A percentile compares a stretch with the other conserved stretches of the same genome.
phyloP scores from a whole-genome alignment of 345 rosid species.

The Crucihimalaya himalaica region DNA sequence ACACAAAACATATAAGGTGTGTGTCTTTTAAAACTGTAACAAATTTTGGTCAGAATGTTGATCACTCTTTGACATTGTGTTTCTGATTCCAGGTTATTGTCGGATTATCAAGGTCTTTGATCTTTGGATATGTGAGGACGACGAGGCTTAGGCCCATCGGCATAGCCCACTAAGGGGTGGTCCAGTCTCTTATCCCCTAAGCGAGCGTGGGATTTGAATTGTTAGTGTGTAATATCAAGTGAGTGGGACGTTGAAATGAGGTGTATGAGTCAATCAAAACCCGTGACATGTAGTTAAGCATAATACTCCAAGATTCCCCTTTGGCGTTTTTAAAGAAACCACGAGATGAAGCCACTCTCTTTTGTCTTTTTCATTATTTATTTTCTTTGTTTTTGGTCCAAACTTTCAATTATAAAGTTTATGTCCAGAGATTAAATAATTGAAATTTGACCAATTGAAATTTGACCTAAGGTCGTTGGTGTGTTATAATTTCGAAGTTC shows the following conservation, averaged over 20 bases:
- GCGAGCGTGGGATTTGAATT: slow-evolving; percentile 19
- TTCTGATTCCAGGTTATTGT: slow-evolving; percentile 7
- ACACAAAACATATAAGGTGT: background rate
- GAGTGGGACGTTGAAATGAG: slow-evolving; percentile 33
- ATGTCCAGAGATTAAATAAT: background rate
- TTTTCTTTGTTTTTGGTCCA: background rate
- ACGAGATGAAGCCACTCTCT: slow-evolving; percentile 36
- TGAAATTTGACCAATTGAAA: background rate
- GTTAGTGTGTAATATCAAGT: slow-evolving; percentile 13
- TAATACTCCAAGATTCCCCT: slow-evolving; percentile 38
- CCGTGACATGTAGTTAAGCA: slow-evolving; percentile 41
- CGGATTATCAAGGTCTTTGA: background rate
- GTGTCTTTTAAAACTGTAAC: background rate
- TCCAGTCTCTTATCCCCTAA: slow-evolving; percentile 6
- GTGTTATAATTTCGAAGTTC: background rate
- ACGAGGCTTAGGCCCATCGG: slow-evolving; percentile 15
- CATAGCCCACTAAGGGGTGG: slow-evolving; percentile 29
- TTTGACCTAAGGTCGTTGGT: background rate
- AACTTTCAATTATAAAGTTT: background rate
- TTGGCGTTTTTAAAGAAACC: slow-evolving; percentile 34
- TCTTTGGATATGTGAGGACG: background rate
- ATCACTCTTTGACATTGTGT: background rate
- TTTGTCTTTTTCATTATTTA: slow-evolving; percentile 16
- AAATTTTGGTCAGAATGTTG: background rate
- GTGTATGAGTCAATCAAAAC: slow-evolving; percentile 22